phyloP scores from a whole-genome alignment of 75 land plant genomes.

The Adiantum capillusveneris region DNA sequence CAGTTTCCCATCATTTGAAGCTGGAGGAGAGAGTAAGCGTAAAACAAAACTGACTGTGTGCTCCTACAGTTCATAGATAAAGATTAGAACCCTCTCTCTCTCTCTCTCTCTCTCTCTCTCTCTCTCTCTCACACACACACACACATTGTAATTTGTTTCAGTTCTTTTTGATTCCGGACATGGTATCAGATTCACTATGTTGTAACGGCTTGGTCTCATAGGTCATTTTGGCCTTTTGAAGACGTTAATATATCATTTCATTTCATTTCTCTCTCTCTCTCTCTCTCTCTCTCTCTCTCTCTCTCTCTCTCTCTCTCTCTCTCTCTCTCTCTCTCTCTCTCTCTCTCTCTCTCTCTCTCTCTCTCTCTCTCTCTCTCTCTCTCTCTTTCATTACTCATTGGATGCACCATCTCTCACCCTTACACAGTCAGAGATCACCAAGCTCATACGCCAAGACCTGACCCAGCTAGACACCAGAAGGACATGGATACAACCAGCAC shows the following conservation, averaged over 20 bases:
- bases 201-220: too few relatives aligned
- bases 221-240: background rate
- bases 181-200: too few relatives aligned
- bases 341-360: background rate
- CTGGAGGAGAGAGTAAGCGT: slow-evolving; percentile 72
- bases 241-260: background rate
- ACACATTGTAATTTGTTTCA: too few relatives aligned
- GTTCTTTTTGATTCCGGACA: too few relatives aligned
- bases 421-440: too few relatives aligned
- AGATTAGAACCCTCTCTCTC: too few relatives aligned
- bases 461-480: too few relatives aligned
- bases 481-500: too few relatives aligned
- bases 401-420: too few relatives aligned
- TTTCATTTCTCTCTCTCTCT: slow-evolving; percentile 7
- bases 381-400: background rate
- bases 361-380: slow-evolving; percentile 6
- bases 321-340: background rate
- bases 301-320: slow-evolving; percentile 3
- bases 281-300: slow-evolving; percentile 8
- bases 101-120: too few relatives aligned
- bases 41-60: slow-evolving; percentile 62
- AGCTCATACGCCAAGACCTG: too few relatives aligned
- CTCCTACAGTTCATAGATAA: slow-evolving; percentile 57
- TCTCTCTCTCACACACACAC: too few relatives aligned
- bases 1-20: slow-evolving; percentile 45